These are phyloP conservation scores for Colletotrichum coccodes DNA, from an alignment of 2,329 filamentous ascomycete genomes.

Conservation along the genomic window DNA sequence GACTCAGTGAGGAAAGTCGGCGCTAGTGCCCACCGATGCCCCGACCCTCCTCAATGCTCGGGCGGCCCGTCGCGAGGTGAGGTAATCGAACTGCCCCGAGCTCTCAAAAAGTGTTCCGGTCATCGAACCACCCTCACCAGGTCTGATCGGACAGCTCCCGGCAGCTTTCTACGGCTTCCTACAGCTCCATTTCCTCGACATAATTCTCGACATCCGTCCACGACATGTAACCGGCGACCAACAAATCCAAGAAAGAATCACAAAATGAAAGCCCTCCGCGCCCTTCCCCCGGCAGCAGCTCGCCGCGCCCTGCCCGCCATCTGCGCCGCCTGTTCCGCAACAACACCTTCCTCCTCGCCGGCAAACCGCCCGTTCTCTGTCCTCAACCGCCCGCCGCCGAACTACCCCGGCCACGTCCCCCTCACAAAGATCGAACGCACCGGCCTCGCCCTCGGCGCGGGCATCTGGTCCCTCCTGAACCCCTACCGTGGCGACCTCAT, in stretches of 20 bases:
- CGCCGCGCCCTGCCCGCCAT: slow-evolving; percentile 24
- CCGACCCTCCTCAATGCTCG: slow-evolving; percentile 5
- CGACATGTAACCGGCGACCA: background rate
- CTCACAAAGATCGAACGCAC: slow-evolving; percentile 82
- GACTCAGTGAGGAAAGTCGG: slow-evolving; percentile 3
- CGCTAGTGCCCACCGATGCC: slow-evolving; percentile 15
- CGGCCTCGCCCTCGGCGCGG: slow-evolving; percentile 74
- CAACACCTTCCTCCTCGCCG: slow-evolving; percentile 20
- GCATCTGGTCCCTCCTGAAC: slow-evolving; percentile 73
- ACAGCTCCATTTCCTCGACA: background rate
- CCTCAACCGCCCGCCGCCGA: slow-evolving; percentile 84
- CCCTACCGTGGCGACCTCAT: slow-evolving; percentile 92
- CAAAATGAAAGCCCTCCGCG: slow-evolving; percentile 26
- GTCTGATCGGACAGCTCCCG: slow-evolving; percentile 7
- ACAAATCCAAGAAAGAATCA: too few species aligned
- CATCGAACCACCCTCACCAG: slow-evolving; percentile 22
- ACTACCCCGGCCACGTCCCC: slow-evolving; percentile 93
- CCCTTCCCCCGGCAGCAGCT: background rate
- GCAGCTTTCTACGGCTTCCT: background rate
- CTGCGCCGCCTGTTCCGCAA: slow-evolving; percentile 33
- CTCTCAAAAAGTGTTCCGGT: slow-evolving; percentile 8
- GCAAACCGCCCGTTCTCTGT: slow-evolving; percentile 72
- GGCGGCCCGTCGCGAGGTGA: slow-evolving; percentile 11
- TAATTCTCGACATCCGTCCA: background rate
- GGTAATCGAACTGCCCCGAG: slow-evolving; percentile 18